Base-by-base conservation (phyloP, 805 yeast species). In the Sugiyamaella chiloensis region DNA sequence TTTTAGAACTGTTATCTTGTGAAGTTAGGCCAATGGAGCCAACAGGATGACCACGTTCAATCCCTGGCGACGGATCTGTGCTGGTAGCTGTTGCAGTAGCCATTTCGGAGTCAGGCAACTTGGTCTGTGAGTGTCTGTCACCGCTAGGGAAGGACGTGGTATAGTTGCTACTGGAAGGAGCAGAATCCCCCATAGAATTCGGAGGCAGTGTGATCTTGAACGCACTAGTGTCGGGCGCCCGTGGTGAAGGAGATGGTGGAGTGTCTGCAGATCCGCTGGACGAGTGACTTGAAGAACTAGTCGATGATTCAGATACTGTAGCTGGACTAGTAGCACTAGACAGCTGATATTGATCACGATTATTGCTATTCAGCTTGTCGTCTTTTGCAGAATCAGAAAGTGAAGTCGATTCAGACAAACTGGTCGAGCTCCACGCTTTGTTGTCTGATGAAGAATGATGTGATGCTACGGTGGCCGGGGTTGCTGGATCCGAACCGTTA, bases 191-290 rank as follows among this genome's bases (percentile, higher is more conserved):
- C 37, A 34, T 34, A 34, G 37, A 34, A 34, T 3, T 19, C 14
- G 20, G 16, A 21, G 37, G 20, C 20, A 44, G 20, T 12, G 42
- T 44, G 2, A 44, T 44, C 37, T 27, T 36, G 9, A 44, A 44
- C 6, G 47, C 47, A 21, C 40, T 31, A 11, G 46, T 42, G 19
- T 42, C 46, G 16, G 46, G 46, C 20, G 19, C 37, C 20, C 20
- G 37, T 19, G 20, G 37, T 6, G 37, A 34, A 14, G 37, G 37
- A 12, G 37, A 34, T 11, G 37, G 37, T 19, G 37, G 37, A 21
- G 37, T 34, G 20, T 34, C 37, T 3, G 21, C 37, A 11, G 37
- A 34, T 34, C 37, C 37, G 7, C 20, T 34, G 20, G 37, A 34
- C 20, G 37, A 34, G 7, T 34, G 37, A 21, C 21, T 34, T 21